Conservation (phyloP, 2,329 filamentous ascomycete genomes). For the Penicillium occitanis region DNA sequence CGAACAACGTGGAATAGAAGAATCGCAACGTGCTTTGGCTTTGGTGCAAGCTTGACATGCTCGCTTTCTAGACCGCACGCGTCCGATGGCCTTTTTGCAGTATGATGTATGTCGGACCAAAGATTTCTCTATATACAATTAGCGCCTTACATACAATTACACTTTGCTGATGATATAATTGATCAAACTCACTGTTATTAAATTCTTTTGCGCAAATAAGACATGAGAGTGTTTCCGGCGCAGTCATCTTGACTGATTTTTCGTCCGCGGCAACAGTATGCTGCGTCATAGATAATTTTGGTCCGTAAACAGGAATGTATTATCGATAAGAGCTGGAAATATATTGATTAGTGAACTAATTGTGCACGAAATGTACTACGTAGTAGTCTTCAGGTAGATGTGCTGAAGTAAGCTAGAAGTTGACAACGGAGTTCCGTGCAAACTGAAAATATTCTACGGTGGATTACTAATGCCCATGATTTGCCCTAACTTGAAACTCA, state of each 20-base stretch:
- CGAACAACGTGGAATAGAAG: constrained; percentile 10
- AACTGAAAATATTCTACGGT: background rate
- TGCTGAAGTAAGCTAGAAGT: background rate
- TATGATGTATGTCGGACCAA: constrained; percentile 10
- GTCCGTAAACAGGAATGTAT: background rate
- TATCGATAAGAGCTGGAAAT: background rate
- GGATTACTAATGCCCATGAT: constrained; percentile 8
- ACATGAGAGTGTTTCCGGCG: background rate
- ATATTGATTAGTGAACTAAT: background rate
- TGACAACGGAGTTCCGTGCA: constrained; percentile 14
- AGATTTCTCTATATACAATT: constrained; percentile 6
- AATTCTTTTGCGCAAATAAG: constrained; percentile 10
- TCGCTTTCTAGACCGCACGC: constrained; percentile 14
- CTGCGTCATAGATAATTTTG: background rate
- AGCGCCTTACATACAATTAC: background rate
- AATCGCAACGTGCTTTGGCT: constrained; percentile 18
- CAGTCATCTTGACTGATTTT: background rate
- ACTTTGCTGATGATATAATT: too few species aligned
- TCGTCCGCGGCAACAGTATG: background rate
- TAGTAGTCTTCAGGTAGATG: background rate
- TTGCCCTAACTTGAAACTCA: background rate
- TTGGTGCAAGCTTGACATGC: constrained; percentile 17
- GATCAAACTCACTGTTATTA: constrained; percentile 4
- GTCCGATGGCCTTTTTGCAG: constrained; percentile 14
- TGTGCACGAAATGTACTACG: background rate